A percentile compares a stretch with the other conserved stretches of the same genome.
Conservation (phyloP, 129 eudicot species). For the Centrapalus pauciflorus region DNA sequence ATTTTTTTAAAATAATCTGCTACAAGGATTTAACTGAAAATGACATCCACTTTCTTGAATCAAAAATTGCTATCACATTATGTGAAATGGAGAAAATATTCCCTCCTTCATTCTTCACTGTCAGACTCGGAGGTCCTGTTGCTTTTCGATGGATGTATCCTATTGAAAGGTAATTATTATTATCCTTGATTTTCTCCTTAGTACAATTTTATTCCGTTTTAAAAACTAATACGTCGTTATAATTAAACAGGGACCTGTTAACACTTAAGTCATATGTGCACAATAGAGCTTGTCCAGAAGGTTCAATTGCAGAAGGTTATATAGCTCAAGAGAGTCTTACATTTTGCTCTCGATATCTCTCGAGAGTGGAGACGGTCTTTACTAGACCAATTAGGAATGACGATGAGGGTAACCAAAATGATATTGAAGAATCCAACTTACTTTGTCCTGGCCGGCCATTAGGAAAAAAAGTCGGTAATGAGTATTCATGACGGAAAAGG, state of each 20-base stretch:
- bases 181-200: no score
- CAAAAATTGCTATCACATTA: not conserved
- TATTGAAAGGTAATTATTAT: constrained; percentile 7
- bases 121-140: not conserved
- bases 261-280: not conserved
- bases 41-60: not conserved
- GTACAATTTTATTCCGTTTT: no score
- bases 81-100: not conserved
- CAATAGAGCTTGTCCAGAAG: constrained; percentile 17
- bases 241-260: constrained; percentile 4
- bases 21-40: not conserved
- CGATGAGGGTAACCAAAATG: constrained; percentile 6
- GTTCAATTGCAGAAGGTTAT: constrained; percentile 14
- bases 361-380: not conserved
- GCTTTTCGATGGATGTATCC: constrained; percentile 6
- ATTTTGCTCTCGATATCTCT: constrained; percentile 8
- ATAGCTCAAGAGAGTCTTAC: not conserved
- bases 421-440: not conserved
- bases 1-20: not conserved
- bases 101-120: constrained; percentile 6
- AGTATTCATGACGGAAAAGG: not conserved
- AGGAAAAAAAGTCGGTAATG: not conserved
- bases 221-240: no score
- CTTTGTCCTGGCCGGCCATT: not conserved
- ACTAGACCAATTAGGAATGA: constrained; percentile 1